A percentile compares a stretch with the other conserved stretches of the same genome.
These are phyloP conservation scores for Ophiognomonia clavigignenti-juglandacearum DNA, from an alignment of 2,329 filamentous ascomycete species.

Conservation along the genomic window DNA sequence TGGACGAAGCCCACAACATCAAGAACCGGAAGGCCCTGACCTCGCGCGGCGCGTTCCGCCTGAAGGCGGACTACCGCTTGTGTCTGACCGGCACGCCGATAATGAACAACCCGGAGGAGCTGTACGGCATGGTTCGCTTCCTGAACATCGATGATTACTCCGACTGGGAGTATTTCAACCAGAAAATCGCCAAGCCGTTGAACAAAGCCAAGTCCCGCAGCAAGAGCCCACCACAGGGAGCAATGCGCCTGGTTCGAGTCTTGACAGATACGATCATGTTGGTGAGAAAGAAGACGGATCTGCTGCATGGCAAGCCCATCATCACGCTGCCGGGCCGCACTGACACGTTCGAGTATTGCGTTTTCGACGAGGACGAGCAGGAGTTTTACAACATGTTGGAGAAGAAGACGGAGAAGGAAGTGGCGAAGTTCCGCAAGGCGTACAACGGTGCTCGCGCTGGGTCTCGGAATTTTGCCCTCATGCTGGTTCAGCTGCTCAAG, in stretches of 20 bases:
- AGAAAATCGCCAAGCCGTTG: conserved; percentile 23
- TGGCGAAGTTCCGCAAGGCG: neutral
- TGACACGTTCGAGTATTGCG: conserved; percentile 53
- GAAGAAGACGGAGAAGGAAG: neutral
- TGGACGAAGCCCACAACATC: conserved; percentile 12
- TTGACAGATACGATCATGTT: conserved; percentile 73
- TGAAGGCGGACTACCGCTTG: neutral
- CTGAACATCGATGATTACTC: conserved; percentile 18
- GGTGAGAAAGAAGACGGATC: conserved; percentile 70
- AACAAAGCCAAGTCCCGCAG: no score
- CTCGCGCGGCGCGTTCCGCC: neutral
- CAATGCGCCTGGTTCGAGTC: conserved; percentile 34
- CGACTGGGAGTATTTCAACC: conserved; percentile 22
- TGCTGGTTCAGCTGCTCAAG: conserved; percentile 70
- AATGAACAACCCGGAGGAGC: neutral
- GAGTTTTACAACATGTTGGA: conserved; percentile 45
- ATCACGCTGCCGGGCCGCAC: conserved; percentile 59
- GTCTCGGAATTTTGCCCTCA: conserved; percentile 61
- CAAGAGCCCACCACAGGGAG: neutral
- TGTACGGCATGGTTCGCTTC: conserved; percentile 29
- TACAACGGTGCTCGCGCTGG: no score
- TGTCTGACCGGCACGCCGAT: neutral
- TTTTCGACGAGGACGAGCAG: conserved; percentile 59
- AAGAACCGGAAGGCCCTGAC: neutral
- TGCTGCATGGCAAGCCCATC: conserved; percentile 71